Percentiles rank a stretch among this genome's conserved stretches.
phyloP scores from a whole-genome alignment of 257 asterid genomes.

The Scutellaria baicalensis region DNA sequence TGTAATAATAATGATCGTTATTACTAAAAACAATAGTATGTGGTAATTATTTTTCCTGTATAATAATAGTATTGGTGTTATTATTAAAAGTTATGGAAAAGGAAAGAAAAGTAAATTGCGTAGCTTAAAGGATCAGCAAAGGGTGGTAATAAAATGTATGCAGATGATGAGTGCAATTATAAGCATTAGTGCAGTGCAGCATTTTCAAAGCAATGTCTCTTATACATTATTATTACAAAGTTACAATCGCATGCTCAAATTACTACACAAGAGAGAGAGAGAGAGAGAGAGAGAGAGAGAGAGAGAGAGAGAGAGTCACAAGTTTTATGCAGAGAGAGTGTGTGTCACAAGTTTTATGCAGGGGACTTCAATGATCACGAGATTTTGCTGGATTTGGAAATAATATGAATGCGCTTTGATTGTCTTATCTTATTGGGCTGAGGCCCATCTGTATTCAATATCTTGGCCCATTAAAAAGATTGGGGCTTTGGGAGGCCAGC shows the following conservation, averaged over 20 bases:
- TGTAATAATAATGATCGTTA: not conserved
- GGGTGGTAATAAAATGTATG: not conserved
- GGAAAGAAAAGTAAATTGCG: slow-evolving; percentile 1
- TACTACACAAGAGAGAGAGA: not conserved
- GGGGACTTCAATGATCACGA: not conserved
- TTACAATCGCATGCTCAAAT: slow-evolving; percentile 34
- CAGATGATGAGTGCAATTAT: slow-evolving; percentile 18
- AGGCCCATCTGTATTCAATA: not conserved
- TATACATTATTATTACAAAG: slow-evolving; percentile 16
- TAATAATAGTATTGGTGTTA: not conserved
- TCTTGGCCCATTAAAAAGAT: not conserved
- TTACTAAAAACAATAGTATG: too few species aligned
- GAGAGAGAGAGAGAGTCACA: slow-evolving; percentile 5
- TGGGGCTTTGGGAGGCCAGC: not conserved
- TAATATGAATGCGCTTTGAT: not conserved
- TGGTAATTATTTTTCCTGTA: not conserved
- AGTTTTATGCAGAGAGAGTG: not conserved
- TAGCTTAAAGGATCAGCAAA: slow-evolving; percentile 36
- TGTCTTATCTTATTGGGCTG: not conserved
- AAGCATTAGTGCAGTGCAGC: slow-evolving; percentile 9
- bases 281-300: not conserved
- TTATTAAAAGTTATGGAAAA: not conserved
- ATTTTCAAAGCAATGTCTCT: slow-evolving; percentile 20
- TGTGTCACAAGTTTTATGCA: slow-evolving; percentile 9
- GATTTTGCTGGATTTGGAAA: not conserved